A percentile compares a stretch with the other conserved stretches of the same genome.
Evolutionary conservation across 2,329 filamentous ascomycete genomes (phyloP).

Genomic region (Claviceps digitariae): DNA sequence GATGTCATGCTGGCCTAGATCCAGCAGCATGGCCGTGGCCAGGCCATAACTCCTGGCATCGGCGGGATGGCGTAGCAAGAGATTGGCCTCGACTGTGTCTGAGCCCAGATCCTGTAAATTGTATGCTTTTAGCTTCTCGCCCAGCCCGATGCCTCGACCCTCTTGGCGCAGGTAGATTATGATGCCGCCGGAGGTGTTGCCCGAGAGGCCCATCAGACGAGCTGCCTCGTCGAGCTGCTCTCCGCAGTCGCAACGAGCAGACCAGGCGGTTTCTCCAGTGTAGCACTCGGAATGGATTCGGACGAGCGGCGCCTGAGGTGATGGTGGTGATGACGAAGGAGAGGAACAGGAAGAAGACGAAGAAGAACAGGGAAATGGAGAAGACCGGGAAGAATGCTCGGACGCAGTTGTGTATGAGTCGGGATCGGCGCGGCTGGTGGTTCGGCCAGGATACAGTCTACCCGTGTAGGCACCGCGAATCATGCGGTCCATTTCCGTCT

Average conservation of each 20-base stretch:
- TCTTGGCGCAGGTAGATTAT: slow-evolving; percentile 95
- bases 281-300: slow-evolving; percentile 98
- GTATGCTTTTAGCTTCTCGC: slow-evolving; percentile 95
- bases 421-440: slow-evolving; percentile 45
- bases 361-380: not conserved
- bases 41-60: slow-evolving; percentile 91
- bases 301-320: slow-evolving; percentile 50
- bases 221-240: slow-evolving; percentile 96
- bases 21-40: slow-evolving; percentile 87
- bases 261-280: slow-evolving; percentile 97
- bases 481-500: slow-evolving; percentile 84
- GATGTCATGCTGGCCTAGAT: slow-evolving; percentile 68
- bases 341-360: not conserved
- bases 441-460: slow-evolving; percentile 71
- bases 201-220: slow-evolving; percentile 70
- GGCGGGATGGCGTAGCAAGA: slow-evolving; percentile 80
- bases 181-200: slow-evolving; percentile 57
- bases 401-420: slow-evolving; percentile 4
- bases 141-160: slow-evolving; percentile 84
- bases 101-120: slow-evolving; percentile 92
- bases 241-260: slow-evolving; percentile 90
- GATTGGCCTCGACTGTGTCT: slow-evolving; percentile 95
- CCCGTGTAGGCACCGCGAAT: slow-evolving; percentile 88
- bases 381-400: slow-evolving; percentile 1
- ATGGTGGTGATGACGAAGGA: not conserved